phyloP scores from a whole-genome alignment of 2,329 filamentous ascomycete genomes.

The Hymenoscyphus occultus region DNA sequence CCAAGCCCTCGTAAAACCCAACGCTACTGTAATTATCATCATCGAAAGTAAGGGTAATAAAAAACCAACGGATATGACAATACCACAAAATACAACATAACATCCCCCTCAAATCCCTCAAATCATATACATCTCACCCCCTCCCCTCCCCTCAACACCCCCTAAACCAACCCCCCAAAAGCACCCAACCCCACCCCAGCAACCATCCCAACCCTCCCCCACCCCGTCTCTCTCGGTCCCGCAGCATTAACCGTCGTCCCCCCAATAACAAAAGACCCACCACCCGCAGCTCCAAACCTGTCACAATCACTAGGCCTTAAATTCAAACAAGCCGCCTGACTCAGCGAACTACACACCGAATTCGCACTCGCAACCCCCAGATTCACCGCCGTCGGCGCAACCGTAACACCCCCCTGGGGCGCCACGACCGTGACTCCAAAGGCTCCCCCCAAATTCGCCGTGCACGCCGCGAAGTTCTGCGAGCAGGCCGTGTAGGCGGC shows the following conservation, averaged over 20 bases:
- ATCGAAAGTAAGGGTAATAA: no score
- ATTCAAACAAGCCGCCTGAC: conserved; percentile 48
- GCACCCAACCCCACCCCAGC: conserved; percentile 30
- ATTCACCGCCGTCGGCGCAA: conserved; percentile 41
- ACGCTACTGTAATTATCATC: no score
- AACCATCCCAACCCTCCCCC: conserved; percentile 26
- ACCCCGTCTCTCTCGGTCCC: conserved; percentile 28
- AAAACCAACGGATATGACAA: no score
- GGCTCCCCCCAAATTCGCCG: conserved; percentile 45
- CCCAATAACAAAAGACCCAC: conserved; percentile 21
- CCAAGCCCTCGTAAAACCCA: no score
- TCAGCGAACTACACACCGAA: conserved; percentile 55
- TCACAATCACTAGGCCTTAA: conserved; percentile 31
- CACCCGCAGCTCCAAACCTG: conserved; percentile 25
- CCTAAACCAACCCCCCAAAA: no score
- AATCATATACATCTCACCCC: no score
- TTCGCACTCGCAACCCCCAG: conserved; percentile 47
- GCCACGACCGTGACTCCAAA: conserved; percentile 57
- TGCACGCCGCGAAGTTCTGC: conserved; percentile 39
- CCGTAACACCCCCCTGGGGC: conserved; percentile 52
- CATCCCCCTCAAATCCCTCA: no score
- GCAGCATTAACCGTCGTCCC: conserved; percentile 24
- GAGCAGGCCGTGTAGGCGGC: conserved; percentile 51
- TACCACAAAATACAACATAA: no score
- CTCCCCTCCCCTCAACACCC: no score